These are phyloP conservation scores for Pythium volutum DNA, from an alignment of 352 stramenopile genomes.

Conservation along the genomic window DNA sequence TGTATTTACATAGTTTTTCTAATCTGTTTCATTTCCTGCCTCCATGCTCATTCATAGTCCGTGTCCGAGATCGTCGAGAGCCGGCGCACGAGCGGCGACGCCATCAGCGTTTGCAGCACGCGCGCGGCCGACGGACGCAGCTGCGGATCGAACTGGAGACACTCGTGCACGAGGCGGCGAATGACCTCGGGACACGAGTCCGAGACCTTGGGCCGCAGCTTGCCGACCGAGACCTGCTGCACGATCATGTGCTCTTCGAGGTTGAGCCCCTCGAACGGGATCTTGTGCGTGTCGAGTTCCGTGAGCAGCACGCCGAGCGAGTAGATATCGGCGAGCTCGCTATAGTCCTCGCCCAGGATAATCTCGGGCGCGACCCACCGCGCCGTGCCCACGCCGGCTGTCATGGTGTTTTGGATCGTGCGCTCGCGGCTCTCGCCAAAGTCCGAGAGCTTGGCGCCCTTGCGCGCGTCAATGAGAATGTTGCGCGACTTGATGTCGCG, in stretches of 20 bases:
- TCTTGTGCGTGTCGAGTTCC: conserved; percentile 45
- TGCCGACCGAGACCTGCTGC: conserved; percentile 73
- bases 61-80: conserved; percentile 41
- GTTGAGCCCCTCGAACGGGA: conserved; percentile 42
- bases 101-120: conserved; percentile 70
- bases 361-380: conserved; percentile 78
- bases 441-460: conserved; percentile 72
- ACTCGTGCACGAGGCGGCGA: conserved; percentile 71
- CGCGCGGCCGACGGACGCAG: conserved; percentile 62
- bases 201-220: conserved; percentile 71
- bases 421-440: conserved; percentile 76
- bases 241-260: conserved; percentile 82
- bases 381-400: conserved; percentile 63
- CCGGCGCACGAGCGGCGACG: conserved; percentile 53
- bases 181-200: conserved; percentile 78
- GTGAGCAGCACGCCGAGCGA: conserved; percentile 44
- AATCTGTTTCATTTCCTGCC: background rate
- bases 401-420: conserved; percentile 76
- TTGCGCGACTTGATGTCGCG: conserved; percentile 92
- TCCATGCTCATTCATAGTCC: conserved; percentile 24
- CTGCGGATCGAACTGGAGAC: conserved; percentile 74
- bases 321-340: conserved; percentile 46
- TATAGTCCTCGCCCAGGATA: conserved; percentile 65
- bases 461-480: conserved; percentile 78
- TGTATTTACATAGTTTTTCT: background rate